These are phyloP conservation scores for Zygnema circumcarinatum DNA, from an alignment of 139 green algal genomes.

Conservation along the genomic window DNA sequence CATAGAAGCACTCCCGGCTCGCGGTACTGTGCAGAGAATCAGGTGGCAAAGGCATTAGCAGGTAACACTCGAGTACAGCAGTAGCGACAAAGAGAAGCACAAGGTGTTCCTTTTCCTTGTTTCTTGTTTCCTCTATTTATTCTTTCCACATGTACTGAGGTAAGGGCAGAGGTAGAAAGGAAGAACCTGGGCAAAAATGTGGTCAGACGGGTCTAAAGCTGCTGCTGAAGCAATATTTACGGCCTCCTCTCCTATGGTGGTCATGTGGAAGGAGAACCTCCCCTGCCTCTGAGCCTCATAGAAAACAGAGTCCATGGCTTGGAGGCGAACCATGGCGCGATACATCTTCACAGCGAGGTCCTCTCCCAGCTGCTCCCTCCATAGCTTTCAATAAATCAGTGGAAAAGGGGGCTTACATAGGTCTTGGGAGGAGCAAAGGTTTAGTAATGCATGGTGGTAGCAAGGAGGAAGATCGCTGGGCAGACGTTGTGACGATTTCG, in stretches of 20 bases:
- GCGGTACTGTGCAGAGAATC: conserved; percentile 84
- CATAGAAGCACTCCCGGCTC: conserved; percentile 93
- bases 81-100: background rate
- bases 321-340: conserved; percentile 36
- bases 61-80: conserved; percentile 65
- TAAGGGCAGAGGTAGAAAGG: background rate
- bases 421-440: no score
- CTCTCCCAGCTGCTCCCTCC: background rate
- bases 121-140: no score
- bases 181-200: conserved; percentile 66
- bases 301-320: conserved; percentile 86
- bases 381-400: no score
- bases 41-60: conserved; percentile 24
- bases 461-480: background rate
- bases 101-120: background rate
- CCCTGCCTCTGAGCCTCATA: conserved; percentile 95
- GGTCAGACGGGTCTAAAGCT: conserved; percentile 75
- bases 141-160: conserved; percentile 57
- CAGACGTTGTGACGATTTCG: background rate
- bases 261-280: conserved; percentile 95
- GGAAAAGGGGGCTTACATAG: no score
- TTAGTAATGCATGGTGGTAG: no score
- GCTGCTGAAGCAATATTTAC: conserved; percentile 74
- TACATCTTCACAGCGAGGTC: conserved; percentile 35
- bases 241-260: conserved; percentile 87